Base-by-base conservation (phyloP, 352 stramenopile genomes). In the Peronospora belbahrii region DNA sequence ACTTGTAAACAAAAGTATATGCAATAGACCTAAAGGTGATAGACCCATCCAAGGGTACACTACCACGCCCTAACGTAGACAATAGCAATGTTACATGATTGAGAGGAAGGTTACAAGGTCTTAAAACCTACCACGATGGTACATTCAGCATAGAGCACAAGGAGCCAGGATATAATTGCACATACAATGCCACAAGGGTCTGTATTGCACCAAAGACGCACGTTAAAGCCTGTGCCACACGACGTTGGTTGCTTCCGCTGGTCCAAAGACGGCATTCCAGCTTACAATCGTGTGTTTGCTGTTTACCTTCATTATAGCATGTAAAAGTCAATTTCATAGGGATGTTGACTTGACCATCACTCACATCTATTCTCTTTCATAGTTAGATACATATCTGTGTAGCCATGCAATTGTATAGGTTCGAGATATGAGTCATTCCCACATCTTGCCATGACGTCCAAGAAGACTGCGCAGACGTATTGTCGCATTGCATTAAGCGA, bases 161-260 rank as follows among this genome's bases (percentile, higher is more conserved):
- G 77, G 22, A 87, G 76, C 82, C 85, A 96, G 2, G 90, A 97
- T 36, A 97, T 67, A 32, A 67, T 60, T 23, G 86, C 88, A 56
- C 88, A 97, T 35, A 97, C 83, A 25, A 97, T 47, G 0, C 90
- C 90, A 57, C 90, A 97, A 9, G 79, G 77, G 48, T 97, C 90
- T 20, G 56, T 77, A 59, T 97, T 97, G 52, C 83, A 91, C 89
- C 89, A 97, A 11, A 89, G 57, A 24, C 73, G 77, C 44, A 84
- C 71, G 42, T 83, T 68, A 59, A 91, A 94, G 53, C 78, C 70
- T 27, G 82, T 93, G 51, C 82, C 82, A 36, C 76, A 93, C 27
- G 65, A 48, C 25, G 65, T 46, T 31, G 70, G 59, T 31, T 61
- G 65, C 50, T 70, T 71, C 39, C 62, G 70, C 59, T 70, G 63